Base-by-base conservation (phyloP, 2,329 filamentous ascomycete species). In the Fusarium scirpi region DNA sequence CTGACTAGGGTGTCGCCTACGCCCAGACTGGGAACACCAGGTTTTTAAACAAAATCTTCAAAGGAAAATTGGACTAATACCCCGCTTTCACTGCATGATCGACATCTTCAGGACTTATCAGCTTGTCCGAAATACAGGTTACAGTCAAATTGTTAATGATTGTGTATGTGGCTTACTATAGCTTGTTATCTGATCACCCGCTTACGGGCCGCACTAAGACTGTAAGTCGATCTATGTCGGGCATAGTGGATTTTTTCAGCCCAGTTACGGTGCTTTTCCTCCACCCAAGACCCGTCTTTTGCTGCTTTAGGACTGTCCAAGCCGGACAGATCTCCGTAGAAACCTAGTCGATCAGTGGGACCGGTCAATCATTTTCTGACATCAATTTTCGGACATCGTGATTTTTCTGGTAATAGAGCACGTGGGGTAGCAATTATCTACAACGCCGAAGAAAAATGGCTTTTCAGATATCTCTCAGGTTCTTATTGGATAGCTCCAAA, bases 391-490 rank as follows among this genome's bases (percentile, higher is more conserved):
- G 24, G 24, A 46, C 25, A 12, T 24, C 16, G 25, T 47, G 10
- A 7, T 38, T 38, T n/a, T 38, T n/a, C 6, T 18, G 10, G 34
- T 12, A 12, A 6, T 10, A 7, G 10, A 38, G 0, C 34, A 38
- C 34, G 34, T 38, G 18, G 9, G 10, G 9, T 6, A 1, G 16
- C 1, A 11, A 3, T 18, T 11, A 2, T 10, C 9, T 10, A 2
- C 15, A 2, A 34, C 5, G 15, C 0, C 3, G 16, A 3, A 34
- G 15, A 5, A 32, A 32, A 34, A 3, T 16, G 0, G 2, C 15
- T 5, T 16, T 8, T 1, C 1, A 16, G 0, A 5, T 32, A 3
- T 32, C 30, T 8, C 15, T 32, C 8, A 4, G 15, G 8, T 8
- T 32, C 3, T 32, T 16, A 34, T 34, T 18, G 5, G 8, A 9